Evolutionary conservation across 2,329 filamentous ascomycete genomes (phyloP).

Genomic region (Aaosphaeria arxii): DNA sequence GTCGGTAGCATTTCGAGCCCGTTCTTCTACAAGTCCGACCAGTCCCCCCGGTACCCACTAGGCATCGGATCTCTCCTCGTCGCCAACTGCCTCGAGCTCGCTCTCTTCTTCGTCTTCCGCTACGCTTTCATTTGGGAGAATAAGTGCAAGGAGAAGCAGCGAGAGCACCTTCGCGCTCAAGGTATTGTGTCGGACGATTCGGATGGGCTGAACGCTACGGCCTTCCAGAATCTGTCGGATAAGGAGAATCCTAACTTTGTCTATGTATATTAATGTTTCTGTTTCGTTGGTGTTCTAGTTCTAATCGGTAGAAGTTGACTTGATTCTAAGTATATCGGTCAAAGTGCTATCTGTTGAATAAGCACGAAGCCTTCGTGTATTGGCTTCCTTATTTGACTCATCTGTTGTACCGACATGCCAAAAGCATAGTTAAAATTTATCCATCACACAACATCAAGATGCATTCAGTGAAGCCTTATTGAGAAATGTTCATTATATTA

Average conservation of each 20-base stretch:
- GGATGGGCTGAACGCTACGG: constrained; percentile 13
- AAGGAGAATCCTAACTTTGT: constrained; percentile 53
- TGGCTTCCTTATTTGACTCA: too few relatives aligned
- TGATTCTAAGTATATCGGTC: too few relatives aligned
- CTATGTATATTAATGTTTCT: constrained; percentile 36
- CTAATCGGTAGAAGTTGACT: too few relatives aligned
- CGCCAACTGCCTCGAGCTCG: constrained; percentile 38
- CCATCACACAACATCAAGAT: too few relatives aligned
- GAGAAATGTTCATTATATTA: too few relatives aligned
- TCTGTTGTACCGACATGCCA: too few relatives aligned
- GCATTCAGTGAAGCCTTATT: too few relatives aligned
- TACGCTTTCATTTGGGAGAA: constrained; percentile 1
- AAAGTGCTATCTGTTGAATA: too few relatives aligned
- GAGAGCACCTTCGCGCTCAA: background rate
- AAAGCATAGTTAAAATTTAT: too few relatives aligned
- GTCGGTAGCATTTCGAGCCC: constrained; percentile 35
- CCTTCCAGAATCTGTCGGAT: constrained; percentile 50
- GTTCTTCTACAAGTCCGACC: constrained; percentile 33
- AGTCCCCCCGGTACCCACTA: constrained; percentile 28
- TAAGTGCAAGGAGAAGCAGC: background rate
- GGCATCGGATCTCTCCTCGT: constrained; percentile 12
- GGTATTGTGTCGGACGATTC: background rate
- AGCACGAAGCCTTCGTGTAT: too few relatives aligned
- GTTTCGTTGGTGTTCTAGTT: too few relatives aligned
- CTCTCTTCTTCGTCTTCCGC: constrained; percentile 24